phyloP scores from a whole-genome alignment of 176 grass and related monocot species.

The Elymus sibiricus region DNA sequence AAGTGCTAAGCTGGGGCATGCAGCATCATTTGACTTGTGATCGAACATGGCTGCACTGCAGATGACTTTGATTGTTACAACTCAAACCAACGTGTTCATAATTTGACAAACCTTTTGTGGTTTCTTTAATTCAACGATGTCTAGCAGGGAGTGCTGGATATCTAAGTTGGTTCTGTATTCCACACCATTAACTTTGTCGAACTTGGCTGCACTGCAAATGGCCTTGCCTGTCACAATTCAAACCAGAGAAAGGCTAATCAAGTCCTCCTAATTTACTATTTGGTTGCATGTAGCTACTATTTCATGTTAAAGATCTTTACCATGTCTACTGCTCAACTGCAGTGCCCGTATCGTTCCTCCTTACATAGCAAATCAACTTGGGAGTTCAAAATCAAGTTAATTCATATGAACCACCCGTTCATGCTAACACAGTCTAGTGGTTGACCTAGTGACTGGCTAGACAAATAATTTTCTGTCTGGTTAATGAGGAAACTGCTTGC shows the following conservation, averaged over 20 bases:
- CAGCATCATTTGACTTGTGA: not conserved
- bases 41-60: not conserved
- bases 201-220: not conserved
- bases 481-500: not conserved
- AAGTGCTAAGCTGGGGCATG: not conserved
- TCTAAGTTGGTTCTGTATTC: not conserved
- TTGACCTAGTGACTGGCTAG: not conserved
- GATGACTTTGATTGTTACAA: not conserved
- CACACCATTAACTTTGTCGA: not conserved
- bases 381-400: not conserved
- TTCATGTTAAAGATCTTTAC: not conserved
- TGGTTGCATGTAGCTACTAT: not conserved
- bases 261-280: not conserved
- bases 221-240: not conserved
- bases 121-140: not conserved
- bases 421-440: not conserved
- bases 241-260: not conserved
- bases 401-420: not conserved
- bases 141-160: not conserved
- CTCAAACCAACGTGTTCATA: not conserved
- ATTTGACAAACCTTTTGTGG: not conserved
- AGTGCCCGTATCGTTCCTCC: not conserved
- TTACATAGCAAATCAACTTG: constrained; percentile 14
- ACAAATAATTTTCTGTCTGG: not conserved
- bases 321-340: not conserved